Conservation (phyloP, 768 basidiomycete genomes). For the Tricholoma saponaceum region DNA sequence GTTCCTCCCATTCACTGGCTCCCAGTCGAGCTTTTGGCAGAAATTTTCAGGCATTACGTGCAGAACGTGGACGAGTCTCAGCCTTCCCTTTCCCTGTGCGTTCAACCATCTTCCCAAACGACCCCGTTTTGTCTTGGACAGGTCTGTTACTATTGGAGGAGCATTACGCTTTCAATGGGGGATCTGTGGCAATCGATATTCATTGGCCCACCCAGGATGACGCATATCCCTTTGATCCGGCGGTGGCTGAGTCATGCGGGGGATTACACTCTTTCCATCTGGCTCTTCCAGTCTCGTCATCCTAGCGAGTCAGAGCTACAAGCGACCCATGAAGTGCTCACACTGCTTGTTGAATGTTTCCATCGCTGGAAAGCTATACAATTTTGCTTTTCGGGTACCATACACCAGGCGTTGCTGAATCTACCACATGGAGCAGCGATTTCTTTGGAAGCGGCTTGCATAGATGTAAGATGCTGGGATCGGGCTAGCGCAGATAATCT, state of each 20-base stretch:
- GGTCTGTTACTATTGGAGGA: constrained; percentile 18
- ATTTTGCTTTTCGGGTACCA: neutral
- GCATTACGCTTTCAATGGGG: constrained; percentile 6
- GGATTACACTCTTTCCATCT: constrained; percentile 3
- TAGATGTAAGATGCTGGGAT: neutral
- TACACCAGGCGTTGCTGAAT: neutral
- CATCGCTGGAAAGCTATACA: neutral
- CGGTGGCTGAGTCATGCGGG: constrained; percentile 15
- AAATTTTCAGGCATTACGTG: constrained; percentile 1
- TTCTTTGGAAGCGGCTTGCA: neutral
- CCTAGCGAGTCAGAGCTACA: neutral
- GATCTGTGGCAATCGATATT: constrained; percentile 15
- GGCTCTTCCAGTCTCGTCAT: neutral
- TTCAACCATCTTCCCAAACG: neutral
- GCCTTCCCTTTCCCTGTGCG: neutral
- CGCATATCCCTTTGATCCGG: constrained; percentile 1
- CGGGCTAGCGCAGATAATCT: neutral
- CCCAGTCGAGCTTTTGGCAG: constrained; percentile 1
- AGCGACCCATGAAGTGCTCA: neutral
- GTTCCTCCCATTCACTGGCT: constrained; percentile 1
- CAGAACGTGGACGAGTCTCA: neutral
- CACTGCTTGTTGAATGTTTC: neutral
- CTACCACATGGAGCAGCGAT: neutral
- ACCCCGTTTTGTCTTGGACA: constrained; percentile 16
- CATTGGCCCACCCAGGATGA: constrained; percentile 6